Evolutionary conservation across 345 rosid species (phyloP), one percentile per base, ranked within the genome.

Genomic region (Ceriops decandra): DNA sequence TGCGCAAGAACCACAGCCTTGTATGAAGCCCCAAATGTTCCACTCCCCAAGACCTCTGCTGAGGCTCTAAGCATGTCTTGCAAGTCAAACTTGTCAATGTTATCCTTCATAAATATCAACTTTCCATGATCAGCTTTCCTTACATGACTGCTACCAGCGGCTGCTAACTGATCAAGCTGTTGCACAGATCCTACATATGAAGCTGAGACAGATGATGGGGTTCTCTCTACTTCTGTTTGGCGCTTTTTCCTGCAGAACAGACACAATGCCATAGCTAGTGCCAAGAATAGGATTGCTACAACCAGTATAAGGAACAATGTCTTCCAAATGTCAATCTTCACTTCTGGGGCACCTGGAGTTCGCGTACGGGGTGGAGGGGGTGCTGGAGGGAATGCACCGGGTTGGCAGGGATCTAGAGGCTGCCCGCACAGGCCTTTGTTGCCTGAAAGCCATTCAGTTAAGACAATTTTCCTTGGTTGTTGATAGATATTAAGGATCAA

Each of bases 21-120:
- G 59, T 86, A 90, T 3, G 96, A 88, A 64, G 91, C 82, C 31
- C 96, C 93, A 60, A 86, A 90, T 32, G 87, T 86, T 60, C 93
- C 96, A 67, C 96, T 90, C 35, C 96, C 96, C 71, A 90, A 70
- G 35, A 90, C 90, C 72, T 90, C 91, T 7, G 96, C 96, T 1
- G 96, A 86, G 2, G 91, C 87, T 75, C 72, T 84, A 5, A 90
- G 77, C 81, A 90, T 71, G 69, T 88, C 93, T 62, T 85, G 93
- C 72, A 90, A 71, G 69, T 85, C 96, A 62, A 90, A 90, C 66
- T 64, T 77, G 66, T 80, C 76, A 31, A 78, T 26, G 62, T 87
- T 86, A 4, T 87, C 87, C 42, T 59, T 75, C 53, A 90, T 20
- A 68, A 90, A 90, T n/a, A 74, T 21, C 33, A 90, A 61, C 46